phyloP scores from a whole-genome alignment of 2,329 filamentous ascomycete genomes.

The Fusarium anthophilum region DNA sequence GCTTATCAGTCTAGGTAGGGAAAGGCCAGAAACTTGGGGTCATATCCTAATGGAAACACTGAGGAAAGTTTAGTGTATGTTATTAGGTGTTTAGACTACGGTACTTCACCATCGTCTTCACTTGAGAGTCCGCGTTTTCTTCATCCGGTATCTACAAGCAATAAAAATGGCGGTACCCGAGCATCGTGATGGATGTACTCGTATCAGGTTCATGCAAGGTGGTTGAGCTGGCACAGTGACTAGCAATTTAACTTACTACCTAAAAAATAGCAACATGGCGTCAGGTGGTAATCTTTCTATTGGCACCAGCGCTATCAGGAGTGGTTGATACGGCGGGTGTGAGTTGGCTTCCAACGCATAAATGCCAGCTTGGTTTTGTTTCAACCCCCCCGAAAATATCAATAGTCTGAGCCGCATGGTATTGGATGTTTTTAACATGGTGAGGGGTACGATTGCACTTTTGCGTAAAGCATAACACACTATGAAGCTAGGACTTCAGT shows the following conservation, averaged over 20 bases:
- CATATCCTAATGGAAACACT: not conserved
- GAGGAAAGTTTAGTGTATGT: not conserved
- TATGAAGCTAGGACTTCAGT: not conserved
- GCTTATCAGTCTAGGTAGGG: not conserved
- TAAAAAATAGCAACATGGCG: not conserved
- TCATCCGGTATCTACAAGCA: not conserved
- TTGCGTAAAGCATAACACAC: not conserved
- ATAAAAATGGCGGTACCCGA: not conserved
- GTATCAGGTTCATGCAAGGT: not conserved
- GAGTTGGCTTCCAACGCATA: not conserved
- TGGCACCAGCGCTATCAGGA: not conserved
- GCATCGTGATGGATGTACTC: not conserved
- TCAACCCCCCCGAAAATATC: conserved; percentile 18
- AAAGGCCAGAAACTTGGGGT: not conserved
- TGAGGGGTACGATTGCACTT: conserved; percentile 6
- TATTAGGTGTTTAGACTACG: not conserved
- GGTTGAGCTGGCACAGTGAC: not conserved
- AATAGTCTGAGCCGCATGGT: not conserved
- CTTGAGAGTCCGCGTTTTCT: not conserved
- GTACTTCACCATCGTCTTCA: not conserved
- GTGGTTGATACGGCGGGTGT: not conserved
- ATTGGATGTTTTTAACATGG: not conserved
- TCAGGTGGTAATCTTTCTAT: not conserved
- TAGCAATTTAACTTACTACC: not conserved
- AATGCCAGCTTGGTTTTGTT: conserved; percentile 11